These are phyloP conservation scores for Coccomyxa sp. DNA, from an alignment of 139 green algal genomes.

Conservation along the genomic window DNA sequence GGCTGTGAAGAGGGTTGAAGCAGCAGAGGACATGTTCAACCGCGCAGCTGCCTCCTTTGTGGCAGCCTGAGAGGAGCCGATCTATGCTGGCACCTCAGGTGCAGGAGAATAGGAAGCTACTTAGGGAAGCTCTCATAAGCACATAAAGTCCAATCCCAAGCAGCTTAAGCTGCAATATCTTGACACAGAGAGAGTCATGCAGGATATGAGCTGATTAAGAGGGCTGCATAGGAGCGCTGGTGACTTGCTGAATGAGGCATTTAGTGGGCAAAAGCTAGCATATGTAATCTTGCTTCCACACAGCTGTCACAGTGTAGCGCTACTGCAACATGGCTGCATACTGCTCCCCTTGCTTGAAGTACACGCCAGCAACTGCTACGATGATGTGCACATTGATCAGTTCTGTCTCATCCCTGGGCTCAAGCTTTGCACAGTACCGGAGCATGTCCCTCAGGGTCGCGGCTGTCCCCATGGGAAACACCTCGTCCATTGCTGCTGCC, in stretches of 20 bases:
- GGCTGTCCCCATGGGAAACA: conserved; percentile 35
- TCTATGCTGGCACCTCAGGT: background rate
- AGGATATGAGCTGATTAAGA: background rate
- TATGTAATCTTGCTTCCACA: background rate
- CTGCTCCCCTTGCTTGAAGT: conserved; percentile 76
- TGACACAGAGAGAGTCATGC: background rate
- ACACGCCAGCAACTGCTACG: conserved; percentile 62
- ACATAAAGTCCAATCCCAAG: background rate
- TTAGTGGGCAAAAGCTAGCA: too few relatives aligned
- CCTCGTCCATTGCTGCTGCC: conserved; percentile 37
- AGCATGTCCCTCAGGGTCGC: conserved; percentile 49
- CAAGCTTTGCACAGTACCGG: conserved; percentile 34
- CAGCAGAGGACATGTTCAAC: conserved; percentile 65
- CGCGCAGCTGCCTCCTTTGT: conserved; percentile 45
- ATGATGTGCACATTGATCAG: conserved; percentile 72
- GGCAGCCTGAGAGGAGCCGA: background rate
- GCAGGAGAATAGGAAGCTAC: too few relatives aligned
- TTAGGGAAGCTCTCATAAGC: too few relatives aligned
- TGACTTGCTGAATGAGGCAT: too few relatives aligned
- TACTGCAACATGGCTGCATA: conserved; percentile 26
- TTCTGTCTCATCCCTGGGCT: conserved; percentile 26
- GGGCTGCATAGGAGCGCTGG: too few relatives aligned
- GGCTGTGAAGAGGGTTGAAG: conserved; percentile 42
- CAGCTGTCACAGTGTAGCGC: background rate
- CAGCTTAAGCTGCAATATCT: background rate